phyloP scores from a whole-genome alignment of 352 stramenopile genomes.

The Blastocystis sp. region DNA sequence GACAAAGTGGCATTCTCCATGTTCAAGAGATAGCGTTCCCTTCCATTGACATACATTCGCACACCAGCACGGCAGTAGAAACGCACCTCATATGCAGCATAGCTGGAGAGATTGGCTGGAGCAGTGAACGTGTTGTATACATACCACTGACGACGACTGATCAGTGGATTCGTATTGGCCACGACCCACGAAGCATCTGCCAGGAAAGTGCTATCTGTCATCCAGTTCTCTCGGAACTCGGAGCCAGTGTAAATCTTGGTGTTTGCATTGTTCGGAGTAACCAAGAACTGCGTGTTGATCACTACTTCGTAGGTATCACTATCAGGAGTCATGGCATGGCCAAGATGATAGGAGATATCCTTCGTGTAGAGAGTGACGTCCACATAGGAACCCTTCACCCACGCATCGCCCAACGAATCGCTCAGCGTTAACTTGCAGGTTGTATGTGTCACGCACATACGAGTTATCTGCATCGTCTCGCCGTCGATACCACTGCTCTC shows the following conservation, averaged over 20 bases:
- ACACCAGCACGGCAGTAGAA: conserved; percentile 53
- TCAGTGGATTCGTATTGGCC: not conserved
- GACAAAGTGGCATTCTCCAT: not conserved
- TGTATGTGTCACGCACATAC: not conserved
- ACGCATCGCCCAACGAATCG: conserved; percentile 39
- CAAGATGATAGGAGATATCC: not conserved
- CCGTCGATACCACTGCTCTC: not conserved
- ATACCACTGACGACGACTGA: conserved; percentile 39
- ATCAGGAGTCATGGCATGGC: conserved; percentile 8
- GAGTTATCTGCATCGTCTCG: not conserved
- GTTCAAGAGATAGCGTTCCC: conserved; percentile 16
- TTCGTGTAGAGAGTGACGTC: conserved; percentile 2
- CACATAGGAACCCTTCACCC: conserved; percentile 9
- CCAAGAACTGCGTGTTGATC: conserved; percentile 41
- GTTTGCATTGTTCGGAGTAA: not conserved
- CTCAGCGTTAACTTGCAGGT: not conserved
- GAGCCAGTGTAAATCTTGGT: conserved; percentile 24
- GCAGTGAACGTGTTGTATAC: not conserved
- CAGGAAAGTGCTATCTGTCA: not conserved
- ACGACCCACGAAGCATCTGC: not conserved
- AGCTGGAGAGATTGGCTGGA: not conserved
- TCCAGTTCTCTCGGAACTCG: conserved; percentile 24
- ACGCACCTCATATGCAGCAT: not conserved
- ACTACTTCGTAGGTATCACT: not conserved
- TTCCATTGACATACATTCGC: conserved; percentile 31